Base-by-base conservation (phyloP, 306 rosid genomes). In the Vachellia collinsii region DNA sequence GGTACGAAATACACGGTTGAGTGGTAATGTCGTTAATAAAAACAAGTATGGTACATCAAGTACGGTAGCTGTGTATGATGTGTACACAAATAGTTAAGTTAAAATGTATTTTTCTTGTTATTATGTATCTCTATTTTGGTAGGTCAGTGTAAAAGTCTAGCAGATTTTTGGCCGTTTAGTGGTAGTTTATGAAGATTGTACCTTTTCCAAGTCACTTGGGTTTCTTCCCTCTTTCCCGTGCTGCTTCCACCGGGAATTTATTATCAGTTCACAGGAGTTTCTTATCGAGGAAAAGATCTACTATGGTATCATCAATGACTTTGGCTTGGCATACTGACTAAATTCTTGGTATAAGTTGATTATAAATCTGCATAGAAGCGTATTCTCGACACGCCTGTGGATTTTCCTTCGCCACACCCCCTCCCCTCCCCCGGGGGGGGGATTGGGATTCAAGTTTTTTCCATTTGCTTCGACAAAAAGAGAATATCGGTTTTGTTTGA, bases 1-100 rank as follows among this genome's bases (percentile, higher is more conserved):
- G 16, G 63, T 70, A 77, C 78, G 59, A 66, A 25, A 36, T 16
- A 53, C 62, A 25, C 70, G 36, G 46, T 65, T 63, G 63, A 34
- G 50, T 34, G 11, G 67, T 44, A 65, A 72, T 78, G 74, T 46
- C 47, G 73, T 36, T 44, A 38, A 22, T 22, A 19, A 10, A n/a
- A 10, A 19, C 7, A 71, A 71, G 8, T 61, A 70, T 69, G 66
- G 46, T 16, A 37, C 42, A n/a, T 67, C 22, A 36, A 44, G 72
- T 70, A 3, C 61, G 7, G 25, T 58, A 17, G n/a, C 34, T 64
- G 36, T n/a, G 6, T 36, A 0, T 3, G 65, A 51, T 51, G 65
- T 38, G 66, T 20, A 6, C 66, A 4, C 54, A 39, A 54, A 53
- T 29, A 53, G 36, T 43, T 34, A 10, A 36, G 47, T 72, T 9